phyloP scores from a whole-genome alignment of 257 asterid genomes.

The Jaltomata sinuosa region DNA sequence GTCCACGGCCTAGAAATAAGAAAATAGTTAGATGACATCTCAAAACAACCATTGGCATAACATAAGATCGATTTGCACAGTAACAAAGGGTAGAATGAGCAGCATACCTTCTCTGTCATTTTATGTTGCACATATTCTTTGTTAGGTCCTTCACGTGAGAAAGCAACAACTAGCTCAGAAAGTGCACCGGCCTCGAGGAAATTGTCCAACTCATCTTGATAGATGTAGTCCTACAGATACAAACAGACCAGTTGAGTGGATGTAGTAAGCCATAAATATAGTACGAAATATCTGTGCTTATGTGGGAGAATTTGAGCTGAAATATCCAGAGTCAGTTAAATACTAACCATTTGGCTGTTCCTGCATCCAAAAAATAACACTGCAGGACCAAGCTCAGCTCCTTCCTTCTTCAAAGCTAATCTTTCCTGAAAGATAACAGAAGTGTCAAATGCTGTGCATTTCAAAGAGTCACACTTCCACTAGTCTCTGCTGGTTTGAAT shows the following conservation, averaged over 20 bases:
- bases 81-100: not conserved
- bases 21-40: not conserved
- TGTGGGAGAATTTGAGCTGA: not conserved
- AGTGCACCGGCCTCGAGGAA: slow-evolving; percentile 63
- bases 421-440: slow-evolving; percentile 62
- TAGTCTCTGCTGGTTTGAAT: not conserved
- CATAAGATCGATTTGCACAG: not conserved
- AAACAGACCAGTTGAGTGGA: not conserved
- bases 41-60: not conserved
- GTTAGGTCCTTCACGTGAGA: slow-evolving; percentile 81
- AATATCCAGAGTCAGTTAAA: not conserved
- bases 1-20: slow-evolving; percentile 48
- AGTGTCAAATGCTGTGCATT: not conserved
- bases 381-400: slow-evolving; percentile 87
- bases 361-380: slow-evolving; percentile 90
- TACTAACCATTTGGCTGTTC: slow-evolving; percentile 74
- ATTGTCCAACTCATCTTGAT: slow-evolving; percentile 66
- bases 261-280: not conserved
- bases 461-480: not conserved
- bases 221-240: slow-evolving; percentile 69
- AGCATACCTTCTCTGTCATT: slow-evolving; percentile 68
- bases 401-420: slow-evolving; percentile 80
- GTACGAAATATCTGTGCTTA: not conserved
- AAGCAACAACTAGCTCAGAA: slow-evolving; percentile 89
- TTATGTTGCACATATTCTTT: slow-evolving; percentile 98